phyloP scores from a whole-genome alignment of 345 rosid genomes.

The Raphanus sativus region DNA sequence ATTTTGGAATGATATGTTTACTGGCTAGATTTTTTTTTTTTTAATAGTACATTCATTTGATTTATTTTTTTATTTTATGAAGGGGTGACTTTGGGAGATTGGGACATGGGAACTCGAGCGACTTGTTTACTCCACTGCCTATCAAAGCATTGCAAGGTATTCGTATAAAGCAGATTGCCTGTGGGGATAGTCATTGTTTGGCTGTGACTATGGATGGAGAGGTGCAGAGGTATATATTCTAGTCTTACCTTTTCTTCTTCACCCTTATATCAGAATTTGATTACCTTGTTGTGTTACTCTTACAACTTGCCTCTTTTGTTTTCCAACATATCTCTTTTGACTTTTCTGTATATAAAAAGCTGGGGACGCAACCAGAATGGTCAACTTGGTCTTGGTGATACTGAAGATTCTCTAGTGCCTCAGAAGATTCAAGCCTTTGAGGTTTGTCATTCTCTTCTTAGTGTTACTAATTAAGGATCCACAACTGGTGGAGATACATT shows the following conservation, averaged over 20 bases:
- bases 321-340: slow-evolving; percentile 6
- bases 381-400: slow-evolving; percentile 93
- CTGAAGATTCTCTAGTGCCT: slow-evolving; percentile 87
- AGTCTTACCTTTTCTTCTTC: background rate
- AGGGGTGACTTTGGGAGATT: slow-evolving; percentile 99
- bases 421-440: slow-evolving; percentile 83
- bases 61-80: background rate
- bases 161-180: slow-evolving; percentile 88
- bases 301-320: too few species aligned
- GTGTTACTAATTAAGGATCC: slow-evolving; percentile 21
- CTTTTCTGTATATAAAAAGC: slow-evolving; percentile 42
- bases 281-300: background rate
- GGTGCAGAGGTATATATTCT: slow-evolving; percentile 69
- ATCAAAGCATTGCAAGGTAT: slow-evolving; percentile 75
- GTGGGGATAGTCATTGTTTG: slow-evolving; percentile 98
- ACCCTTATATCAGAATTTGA: background rate
- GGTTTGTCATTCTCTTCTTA: slow-evolving; percentile 47
- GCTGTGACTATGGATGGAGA: slow-evolving; percentile 90
- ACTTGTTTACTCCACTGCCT: slow-evolving; percentile 88
- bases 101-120: slow-evolving; percentile 96
- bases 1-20: slow-evolving; percentile 1
- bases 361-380: slow-evolving; percentile 99
- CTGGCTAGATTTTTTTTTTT: background rate
- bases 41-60: background rate
- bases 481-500: slow-evolving; percentile 15